phyloP scores from a whole-genome alignment of 2,329 filamentous ascomycete genomes.

The Epichloe brachyelytri region DNA sequence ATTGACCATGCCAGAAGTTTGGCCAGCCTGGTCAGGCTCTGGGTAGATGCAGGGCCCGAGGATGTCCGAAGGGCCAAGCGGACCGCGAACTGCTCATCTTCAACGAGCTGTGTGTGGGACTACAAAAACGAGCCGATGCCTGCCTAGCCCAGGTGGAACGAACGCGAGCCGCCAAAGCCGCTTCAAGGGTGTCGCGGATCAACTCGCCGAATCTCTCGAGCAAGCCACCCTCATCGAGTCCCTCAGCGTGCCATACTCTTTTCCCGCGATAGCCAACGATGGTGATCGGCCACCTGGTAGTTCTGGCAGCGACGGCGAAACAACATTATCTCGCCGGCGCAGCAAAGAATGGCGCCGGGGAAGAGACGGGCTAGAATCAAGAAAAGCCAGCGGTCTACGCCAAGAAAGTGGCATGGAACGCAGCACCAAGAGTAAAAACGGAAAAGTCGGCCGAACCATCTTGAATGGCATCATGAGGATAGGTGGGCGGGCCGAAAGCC shows the following conservation, averaged over 20 bases:
- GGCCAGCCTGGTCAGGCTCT: conserved; percentile 69
- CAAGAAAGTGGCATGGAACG: conserved; percentile 15
- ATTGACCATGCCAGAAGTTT: conserved; percentile 82
- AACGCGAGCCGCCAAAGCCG: conserved; percentile 25
- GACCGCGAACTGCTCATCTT: conserved; percentile 43
- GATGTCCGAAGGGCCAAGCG: conserved; percentile 21
- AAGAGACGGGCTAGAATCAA: conserved; percentile 13
- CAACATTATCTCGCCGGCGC: conserved; percentile 11
- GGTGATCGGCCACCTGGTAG: conserved; percentile 31
- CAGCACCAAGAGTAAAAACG: conserved; percentile 23
- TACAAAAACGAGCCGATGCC: conserved; percentile 38
- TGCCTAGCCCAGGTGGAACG: conserved; percentile 38
- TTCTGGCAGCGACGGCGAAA: conserved; percentile 33
- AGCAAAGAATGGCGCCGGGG: conserved; percentile 21
- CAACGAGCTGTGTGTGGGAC: conserved; percentile 33
- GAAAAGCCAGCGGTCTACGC: conserved; percentile 15
- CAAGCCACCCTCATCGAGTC: conserved; percentile 26
- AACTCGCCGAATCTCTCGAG: conserved; percentile 36
- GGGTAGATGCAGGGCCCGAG: conserved; percentile 45
- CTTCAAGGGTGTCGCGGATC: conserved; percentile 18
- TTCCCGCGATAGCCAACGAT: conserved; percentile 15
- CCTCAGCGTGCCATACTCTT: conserved; percentile 17
- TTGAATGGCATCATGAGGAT: conserved; percentile 33
- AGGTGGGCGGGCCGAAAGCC: conserved; percentile 27
- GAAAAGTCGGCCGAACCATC: conserved; percentile 28